phyloP scores from a whole-genome alignment of 1,139 yeast species.

The Yarrowia galli region DNA sequence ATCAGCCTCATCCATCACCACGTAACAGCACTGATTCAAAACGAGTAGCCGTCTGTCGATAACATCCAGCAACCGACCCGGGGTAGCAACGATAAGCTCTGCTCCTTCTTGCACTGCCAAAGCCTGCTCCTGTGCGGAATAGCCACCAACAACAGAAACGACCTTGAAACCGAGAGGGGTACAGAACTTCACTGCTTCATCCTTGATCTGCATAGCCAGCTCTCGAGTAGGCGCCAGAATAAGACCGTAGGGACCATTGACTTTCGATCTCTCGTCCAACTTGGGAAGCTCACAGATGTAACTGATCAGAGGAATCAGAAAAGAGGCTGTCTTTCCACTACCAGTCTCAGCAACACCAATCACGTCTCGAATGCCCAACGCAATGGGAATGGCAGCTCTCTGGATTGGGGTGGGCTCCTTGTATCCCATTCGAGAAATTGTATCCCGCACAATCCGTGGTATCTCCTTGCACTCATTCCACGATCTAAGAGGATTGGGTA shows the following conservation, averaged over 20 bases:
- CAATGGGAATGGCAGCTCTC: constrained; percentile 83
- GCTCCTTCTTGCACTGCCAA: constrained; percentile 68
- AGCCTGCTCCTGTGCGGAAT: constrained; percentile 77
- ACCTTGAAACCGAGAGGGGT: constrained; percentile 57
- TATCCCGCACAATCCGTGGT: constrained; percentile 55
- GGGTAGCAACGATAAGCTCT: constrained; percentile 89
- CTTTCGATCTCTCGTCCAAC: constrained; percentile 52
- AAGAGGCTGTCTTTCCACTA: constrained; percentile 91
- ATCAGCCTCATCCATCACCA: constrained; percentile 93
- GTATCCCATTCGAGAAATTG: constrained; percentile 57
- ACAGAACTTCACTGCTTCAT: constrained; percentile 65
- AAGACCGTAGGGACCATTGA: constrained; percentile 70
- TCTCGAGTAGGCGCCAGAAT: constrained; percentile 93
- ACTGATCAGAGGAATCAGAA: constrained; percentile 72
- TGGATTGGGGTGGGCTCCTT: constrained; percentile 86
- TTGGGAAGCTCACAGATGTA: constrained; percentile 61
- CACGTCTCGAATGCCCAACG: constrained; percentile 65
- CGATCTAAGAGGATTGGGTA: constrained; percentile 68
- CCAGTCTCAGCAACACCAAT: constrained; percentile 97
- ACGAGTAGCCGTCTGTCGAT: constrained; percentile 70
- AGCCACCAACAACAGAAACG: constrained; percentile 88
- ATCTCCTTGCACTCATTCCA: constrained; percentile 71
- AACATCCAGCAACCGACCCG: constrained; percentile 86
- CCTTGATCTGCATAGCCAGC: constrained; percentile 83
- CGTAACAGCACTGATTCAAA: constrained; percentile 66